Percentiles rank a stretch among this genome's conserved stretches.
phyloP scores from a whole-genome alignment of 1,139 yeast genomes.

The Geotrichum macrosporum region DNA sequence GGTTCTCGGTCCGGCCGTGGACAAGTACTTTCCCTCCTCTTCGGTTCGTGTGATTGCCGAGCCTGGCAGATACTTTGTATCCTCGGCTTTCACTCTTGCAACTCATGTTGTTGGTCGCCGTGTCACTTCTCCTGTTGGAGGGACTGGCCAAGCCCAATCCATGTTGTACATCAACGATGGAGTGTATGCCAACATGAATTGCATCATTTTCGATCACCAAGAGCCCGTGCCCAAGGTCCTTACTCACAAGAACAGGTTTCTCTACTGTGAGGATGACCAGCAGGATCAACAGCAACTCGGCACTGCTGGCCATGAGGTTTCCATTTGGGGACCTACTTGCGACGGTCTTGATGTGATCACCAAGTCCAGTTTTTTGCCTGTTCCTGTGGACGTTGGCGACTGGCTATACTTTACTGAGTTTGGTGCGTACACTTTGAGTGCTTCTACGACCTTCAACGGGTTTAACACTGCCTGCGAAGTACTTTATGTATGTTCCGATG shows the following conservation, averaged over 20 bases:
- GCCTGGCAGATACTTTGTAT: slow-evolving; percentile 89
- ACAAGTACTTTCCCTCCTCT: slow-evolving; percentile 51
- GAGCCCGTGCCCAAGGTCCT: slow-evolving; percentile 66
- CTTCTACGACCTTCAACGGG: slow-evolving; percentile 83
- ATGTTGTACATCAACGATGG: slow-evolving; percentile 89
- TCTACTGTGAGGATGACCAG: slow-evolving; percentile 39
- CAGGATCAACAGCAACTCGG: slow-evolving; percentile 22
- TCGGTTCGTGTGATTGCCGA: slow-evolving; percentile 72
- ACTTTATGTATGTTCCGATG: slow-evolving; percentile 54
- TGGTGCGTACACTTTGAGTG: slow-evolving; percentile 95
- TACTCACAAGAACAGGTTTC: slow-evolving; percentile 47
- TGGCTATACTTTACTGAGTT: slow-evolving; percentile 82
- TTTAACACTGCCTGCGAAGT: slow-evolving; percentile 61
- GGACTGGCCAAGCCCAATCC: slow-evolving; percentile 33
- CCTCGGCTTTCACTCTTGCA: slow-evolving; percentile 81
- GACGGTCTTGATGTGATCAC: slow-evolving; percentile 90
- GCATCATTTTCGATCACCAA: slow-evolving; percentile 90
- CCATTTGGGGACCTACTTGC: slow-evolving; percentile 98
- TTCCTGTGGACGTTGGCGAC: slow-evolving; percentile 74
- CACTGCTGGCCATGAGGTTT: slow-evolving; percentile 41
- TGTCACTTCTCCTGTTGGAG: slow-evolving; percentile 36
- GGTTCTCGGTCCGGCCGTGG: slow-evolving; percentile 55
- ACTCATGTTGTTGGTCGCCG: slow-evolving; percentile 82
- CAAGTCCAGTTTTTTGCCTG: slow-evolving; percentile 48
- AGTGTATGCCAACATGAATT: slow-evolving; percentile 90